A percentile compares a stretch with the other conserved stretches of the same genome.
phyloP scores from a whole-genome alignment of 2,329 filamentous ascomycete genomes.

The Aureobasidium leucospermi region DNA sequence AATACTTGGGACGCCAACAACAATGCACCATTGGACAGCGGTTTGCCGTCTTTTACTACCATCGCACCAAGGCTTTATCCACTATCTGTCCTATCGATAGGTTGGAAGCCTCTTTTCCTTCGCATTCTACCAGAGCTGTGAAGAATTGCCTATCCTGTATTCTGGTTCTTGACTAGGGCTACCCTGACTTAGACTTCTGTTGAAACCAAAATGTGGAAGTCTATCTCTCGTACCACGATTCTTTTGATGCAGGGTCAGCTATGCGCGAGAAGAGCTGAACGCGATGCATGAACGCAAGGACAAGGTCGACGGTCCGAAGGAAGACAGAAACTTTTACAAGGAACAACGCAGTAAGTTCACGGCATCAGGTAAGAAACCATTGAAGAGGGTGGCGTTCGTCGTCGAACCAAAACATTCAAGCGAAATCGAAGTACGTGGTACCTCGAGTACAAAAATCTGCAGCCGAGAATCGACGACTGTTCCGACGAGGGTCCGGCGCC shows the following conservation, averaged over 20 bases:
- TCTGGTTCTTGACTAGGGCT: not conserved
- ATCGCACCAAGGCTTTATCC: not conserved
- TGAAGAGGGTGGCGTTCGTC: not conserved
- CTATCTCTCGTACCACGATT: not conserved
- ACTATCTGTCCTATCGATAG: constrained; percentile 11
- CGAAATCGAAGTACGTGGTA: not conserved
- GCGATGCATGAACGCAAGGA: not conserved
- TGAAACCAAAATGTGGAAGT: not conserved
- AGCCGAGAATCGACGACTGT: not conserved
- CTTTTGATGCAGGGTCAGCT: not conserved
- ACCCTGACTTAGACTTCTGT: not conserved
- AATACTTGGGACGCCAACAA: not conserved
- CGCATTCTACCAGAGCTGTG: too few species aligned
- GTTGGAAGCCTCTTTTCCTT: not conserved
- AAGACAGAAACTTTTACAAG: not conserved
- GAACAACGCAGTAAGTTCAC: not conserved
- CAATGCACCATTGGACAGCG: not conserved
- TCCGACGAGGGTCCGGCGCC: not conserved
- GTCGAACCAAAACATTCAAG: too few species aligned
- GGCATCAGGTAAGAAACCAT: not conserved
- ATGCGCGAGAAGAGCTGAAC: not conserved
- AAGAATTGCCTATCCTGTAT: not conserved
- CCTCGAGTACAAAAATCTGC: not conserved
- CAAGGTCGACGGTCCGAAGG: too few species aligned
- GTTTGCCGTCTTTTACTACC: not conserved